Evolutionary conservation across 805 yeast genomes (phyloP).

Genomic region (Suhomyces sp.): DNA sequence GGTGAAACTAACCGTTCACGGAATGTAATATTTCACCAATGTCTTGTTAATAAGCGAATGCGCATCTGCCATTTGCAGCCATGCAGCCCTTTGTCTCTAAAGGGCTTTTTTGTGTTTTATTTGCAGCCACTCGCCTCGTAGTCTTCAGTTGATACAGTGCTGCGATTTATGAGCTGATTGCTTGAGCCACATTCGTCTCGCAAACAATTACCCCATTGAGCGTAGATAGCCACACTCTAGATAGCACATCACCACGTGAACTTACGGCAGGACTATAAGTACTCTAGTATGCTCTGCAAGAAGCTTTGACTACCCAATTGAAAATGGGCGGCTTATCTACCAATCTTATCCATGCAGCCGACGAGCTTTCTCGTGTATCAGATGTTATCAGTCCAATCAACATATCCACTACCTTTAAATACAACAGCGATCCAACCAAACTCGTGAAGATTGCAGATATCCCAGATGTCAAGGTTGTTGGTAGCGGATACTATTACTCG

Average conservation of each 20-base stretch:
- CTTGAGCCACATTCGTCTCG: neutral
- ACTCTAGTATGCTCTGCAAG: neutral
- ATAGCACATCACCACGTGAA: neutral
- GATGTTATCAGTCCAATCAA: constrained; percentile 82
- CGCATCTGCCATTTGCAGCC: neutral
- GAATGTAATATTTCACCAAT: too few species aligned
- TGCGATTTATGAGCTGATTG: neutral
- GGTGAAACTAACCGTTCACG: too few species aligned
- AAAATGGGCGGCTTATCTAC: constrained; percentile 52
- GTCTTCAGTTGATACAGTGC: too few species aligned
- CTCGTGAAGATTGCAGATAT: constrained; percentile 42
- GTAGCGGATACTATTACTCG: constrained; percentile 46
- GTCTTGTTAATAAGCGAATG: too few species aligned
- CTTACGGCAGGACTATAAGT: neutral
- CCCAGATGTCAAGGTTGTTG: constrained; percentile 9
- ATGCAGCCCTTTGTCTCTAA: too few species aligned
- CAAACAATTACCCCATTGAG: neutral
- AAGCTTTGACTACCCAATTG: neutral
- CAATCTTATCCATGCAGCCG: constrained; percentile 69
- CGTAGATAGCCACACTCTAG: neutral
- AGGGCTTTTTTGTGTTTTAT: too few species aligned
- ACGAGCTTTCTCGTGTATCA: constrained; percentile 49
- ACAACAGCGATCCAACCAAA: constrained; percentile 56
- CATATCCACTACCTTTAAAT: constrained; percentile 74
- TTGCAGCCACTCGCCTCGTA: too few species aligned